Conservation (phyloP, 805 yeast genomes). For the Nakazawaea populi region DNA sequence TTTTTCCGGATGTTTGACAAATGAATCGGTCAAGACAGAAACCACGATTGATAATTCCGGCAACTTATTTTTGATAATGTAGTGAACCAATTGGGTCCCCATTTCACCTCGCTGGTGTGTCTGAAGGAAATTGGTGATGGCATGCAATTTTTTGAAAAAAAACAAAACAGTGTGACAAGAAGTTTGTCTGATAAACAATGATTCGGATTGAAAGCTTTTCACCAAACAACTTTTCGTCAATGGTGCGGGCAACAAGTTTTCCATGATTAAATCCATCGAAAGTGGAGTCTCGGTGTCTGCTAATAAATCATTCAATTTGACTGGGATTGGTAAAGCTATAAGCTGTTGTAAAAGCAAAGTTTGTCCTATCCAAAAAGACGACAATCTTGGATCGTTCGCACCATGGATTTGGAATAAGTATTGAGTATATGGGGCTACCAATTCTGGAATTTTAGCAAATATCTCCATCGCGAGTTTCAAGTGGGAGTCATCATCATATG, state of each 20-base stretch:
- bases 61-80: conserved; percentile 23
- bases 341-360: conserved; percentile 56
- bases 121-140: conserved; percentile 27
- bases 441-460: conserved; percentile 54
- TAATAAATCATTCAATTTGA: conserved; percentile 15
- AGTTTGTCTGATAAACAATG: conserved; percentile 53
- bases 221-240: conserved; percentile 51
- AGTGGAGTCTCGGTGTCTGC: background rate
- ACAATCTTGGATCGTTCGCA: conserved; percentile 68
- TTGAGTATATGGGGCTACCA: conserved; percentile 64
- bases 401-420: conserved; percentile 56
- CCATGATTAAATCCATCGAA: conserved; percentile 25
- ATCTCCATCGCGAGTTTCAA: conserved; percentile 46
- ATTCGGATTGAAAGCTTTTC: conserved; percentile 49
- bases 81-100: conserved; percentile 17
- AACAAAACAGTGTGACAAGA: conserved; percentile 54
- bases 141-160: conserved; percentile 47
- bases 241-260: conserved; percentile 59
- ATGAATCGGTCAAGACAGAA: conserved; percentile 35
- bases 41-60: conserved; percentile 47
- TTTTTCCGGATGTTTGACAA: conserved; percentile 28
- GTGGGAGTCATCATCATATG: conserved; percentile 73
- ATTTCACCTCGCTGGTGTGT: conserved; percentile 15
- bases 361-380: conserved; percentile 81
- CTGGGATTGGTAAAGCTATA: conserved; percentile 52